Percentiles rank a stretch among this genome's conserved stretches.
Conservation (phyloP, 2,329 filamentous ascomycete species). For the Celoporthe dispersa region DNA sequence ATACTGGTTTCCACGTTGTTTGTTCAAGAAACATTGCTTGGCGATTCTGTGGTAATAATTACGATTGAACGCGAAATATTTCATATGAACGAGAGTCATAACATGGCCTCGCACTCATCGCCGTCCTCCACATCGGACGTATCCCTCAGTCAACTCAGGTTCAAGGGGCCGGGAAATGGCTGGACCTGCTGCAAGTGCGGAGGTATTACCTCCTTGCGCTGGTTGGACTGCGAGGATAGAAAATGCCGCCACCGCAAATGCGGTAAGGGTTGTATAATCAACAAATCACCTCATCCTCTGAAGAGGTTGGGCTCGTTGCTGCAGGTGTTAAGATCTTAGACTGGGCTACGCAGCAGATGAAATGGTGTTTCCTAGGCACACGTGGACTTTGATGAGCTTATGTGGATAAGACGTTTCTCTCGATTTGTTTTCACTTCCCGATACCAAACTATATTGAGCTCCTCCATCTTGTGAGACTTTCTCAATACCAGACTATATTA, state of each 20-base stretch:
- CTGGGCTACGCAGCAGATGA: neutral
- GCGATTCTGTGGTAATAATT: neutral
- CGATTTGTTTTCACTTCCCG: neutral
- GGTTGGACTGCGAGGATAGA: conserved; percentile 17
- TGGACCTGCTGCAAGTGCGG: conserved; percentile 25
- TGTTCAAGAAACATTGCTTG: neutral
- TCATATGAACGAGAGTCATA: neutral
- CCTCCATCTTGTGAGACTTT: neutral
- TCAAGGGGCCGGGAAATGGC: neutral
- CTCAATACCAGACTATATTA: neutral
- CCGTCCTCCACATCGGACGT: neutral
- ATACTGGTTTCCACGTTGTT: neutral
- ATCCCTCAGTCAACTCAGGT: neutral
- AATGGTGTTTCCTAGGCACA: neutral
- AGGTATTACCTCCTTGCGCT: conserved; percentile 8
- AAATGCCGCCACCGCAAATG: conserved; percentile 18
- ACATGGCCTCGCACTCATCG: neutral
- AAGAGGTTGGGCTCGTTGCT: neutral
- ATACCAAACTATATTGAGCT: neutral
- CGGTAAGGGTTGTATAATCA: conserved; percentile 10
- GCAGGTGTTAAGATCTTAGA: neutral
- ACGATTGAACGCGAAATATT: neutral
- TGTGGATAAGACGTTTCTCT: neutral
- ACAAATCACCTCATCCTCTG: conserved; percentile 8
- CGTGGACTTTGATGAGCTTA: neutral